phyloP scores from a whole-genome alignment of 495 filamentous ascomycete genomes.

The Aspergillus steynii region DNA sequence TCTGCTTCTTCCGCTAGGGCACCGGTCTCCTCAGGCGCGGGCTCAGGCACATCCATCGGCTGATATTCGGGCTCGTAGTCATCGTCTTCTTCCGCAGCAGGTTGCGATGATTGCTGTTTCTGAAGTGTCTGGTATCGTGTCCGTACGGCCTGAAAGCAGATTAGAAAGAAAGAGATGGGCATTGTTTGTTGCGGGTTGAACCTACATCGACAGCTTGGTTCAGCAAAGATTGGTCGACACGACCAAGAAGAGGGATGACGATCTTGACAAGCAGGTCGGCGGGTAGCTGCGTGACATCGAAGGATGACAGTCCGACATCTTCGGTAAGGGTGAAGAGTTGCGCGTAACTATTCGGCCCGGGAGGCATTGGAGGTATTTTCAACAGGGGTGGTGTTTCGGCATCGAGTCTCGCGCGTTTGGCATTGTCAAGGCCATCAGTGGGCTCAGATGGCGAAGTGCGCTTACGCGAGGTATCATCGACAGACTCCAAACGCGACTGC shows the following conservation, averaged over 20 bases:
- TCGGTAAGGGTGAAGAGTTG: slow-evolving; percentile 82
- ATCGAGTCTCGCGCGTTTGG: slow-evolving; percentile 70
- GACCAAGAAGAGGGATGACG: slow-evolving; percentile 65
- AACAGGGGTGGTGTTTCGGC: slow-evolving; percentile 51
- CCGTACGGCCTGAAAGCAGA: slow-evolving; percentile 42
- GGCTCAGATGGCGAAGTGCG: slow-evolving; percentile 65
- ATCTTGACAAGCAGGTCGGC: slow-evolving; percentile 74
- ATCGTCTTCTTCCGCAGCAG: slow-evolving; percentile 72
- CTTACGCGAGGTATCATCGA: slow-evolving; percentile 74
- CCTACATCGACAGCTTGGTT: slow-evolving; percentile 66
- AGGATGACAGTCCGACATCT: slow-evolving; percentile 69
- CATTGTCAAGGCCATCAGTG: slow-evolving; percentile 64
- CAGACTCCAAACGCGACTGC: slow-evolving; percentile 69
- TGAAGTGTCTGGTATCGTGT: slow-evolving; percentile 46
- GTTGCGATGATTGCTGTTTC: slow-evolving; percentile 43
- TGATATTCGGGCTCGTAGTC: slow-evolving; percentile 87
- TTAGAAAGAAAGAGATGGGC: slow-evolving; percentile 23
- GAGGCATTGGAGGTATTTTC: slow-evolving; percentile 64
- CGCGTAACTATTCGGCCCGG: slow-evolving; percentile 72
- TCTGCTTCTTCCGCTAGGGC: slow-evolving; percentile 56
- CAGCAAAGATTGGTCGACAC: slow-evolving; percentile 62
- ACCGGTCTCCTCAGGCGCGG: slow-evolving; percentile 70
- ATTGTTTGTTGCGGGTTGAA: neutral
- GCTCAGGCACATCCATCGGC: slow-evolving; percentile 68
- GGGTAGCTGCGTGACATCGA: slow-evolving; percentile 80